These are phyloP conservation scores for Dryas integrifolia DNA, from an alignment of 331 rosid genomes.

Conservation along the genomic window DNA sequence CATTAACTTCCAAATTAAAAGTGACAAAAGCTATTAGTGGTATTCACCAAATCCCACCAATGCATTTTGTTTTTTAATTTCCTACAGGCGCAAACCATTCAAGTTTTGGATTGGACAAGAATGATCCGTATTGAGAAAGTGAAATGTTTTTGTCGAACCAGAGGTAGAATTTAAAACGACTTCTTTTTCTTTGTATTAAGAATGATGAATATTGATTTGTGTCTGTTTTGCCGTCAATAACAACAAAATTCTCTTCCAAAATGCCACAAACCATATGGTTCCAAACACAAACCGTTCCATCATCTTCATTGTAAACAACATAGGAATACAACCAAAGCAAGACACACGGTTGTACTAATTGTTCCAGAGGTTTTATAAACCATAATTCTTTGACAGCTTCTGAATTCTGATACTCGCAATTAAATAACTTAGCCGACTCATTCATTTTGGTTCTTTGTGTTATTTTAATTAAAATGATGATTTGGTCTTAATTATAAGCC, in stretches of 20 bases:
- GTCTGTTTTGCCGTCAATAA: constrained; percentile 11
- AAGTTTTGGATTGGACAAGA: not conserved
- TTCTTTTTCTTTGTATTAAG: not conserved
- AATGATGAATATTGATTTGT: not conserved
- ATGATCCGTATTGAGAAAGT: not conserved
- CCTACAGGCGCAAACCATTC: too few relatives aligned
- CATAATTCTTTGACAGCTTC: constrained; percentile 10
- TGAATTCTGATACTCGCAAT: constrained; percentile 4
- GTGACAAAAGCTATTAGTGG: not conserved
- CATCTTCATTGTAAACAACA: constrained; percentile 1
- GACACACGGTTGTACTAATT: not conserved
- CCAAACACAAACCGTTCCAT: constrained; percentile 7
- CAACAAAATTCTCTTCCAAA: constrained; percentile 12
- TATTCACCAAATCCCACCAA: not conserved
- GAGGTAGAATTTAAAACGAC: constrained; percentile 1
- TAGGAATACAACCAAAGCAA: not conserved
- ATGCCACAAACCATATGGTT: constrained; percentile 11
- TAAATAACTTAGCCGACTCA: constrained; percentile 17
- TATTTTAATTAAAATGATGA: not conserved
- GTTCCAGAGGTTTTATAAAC: constrained; percentile 7
- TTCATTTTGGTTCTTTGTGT: not conserved
- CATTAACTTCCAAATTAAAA: constrained; percentile 5
- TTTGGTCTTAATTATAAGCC: not conserved
- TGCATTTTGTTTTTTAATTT: not conserved
- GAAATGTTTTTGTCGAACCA: not conserved